Evolutionary conservation across 2,329 filamentous ascomycete genomes (phyloP), one percentile per base, ranked within the genome.

Genomic region (Microthyrium microscopicum): DNA sequence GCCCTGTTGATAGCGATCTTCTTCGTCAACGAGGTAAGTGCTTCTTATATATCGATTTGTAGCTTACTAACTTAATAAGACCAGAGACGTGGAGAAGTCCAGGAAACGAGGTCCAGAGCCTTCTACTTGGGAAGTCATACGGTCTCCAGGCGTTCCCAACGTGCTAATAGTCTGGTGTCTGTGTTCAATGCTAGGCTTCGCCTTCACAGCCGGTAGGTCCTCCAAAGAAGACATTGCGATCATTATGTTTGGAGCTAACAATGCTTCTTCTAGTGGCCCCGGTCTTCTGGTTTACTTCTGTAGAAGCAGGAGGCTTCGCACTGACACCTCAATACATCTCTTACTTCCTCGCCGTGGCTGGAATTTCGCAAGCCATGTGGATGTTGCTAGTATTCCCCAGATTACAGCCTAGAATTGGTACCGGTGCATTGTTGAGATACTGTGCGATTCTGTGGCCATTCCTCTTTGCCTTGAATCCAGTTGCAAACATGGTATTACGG

Each of bases 341-440:
- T 2, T 43, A 72, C 3, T 68, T 76, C 53, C 67, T 87, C 56
- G 70, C 63, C 2, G 37, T 74, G 1, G 67, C 64, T 16, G 81
- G 81, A 9, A 54, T 68, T 12, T 62, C 69, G 4, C 81, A 87
- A 50, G 70, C 77, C 1, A 37, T 68, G 5, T 87, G 79, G 78
- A 66, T 83, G 2, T 60, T 87, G 0, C 40, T 81, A 11, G 58
- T 66, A 20, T 85, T 87, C 46, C 78, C 80, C 1, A 56, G 61
- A 1, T 51, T 87, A 1, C 79, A 87, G 46, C 58, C 53, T 22
- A 67, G 68, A 15, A 50, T 73, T 16, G 77, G 79, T 7, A 84
- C 77, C 5, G 73, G 71, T 17, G 66, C 63, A 4, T 58, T 85
- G 0, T 56, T 87, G 39, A 62, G 65, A 4, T 41, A 55, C 6